Base-by-base conservation (phyloP, 345 rosid species). In the Populus deltoides region DNA sequence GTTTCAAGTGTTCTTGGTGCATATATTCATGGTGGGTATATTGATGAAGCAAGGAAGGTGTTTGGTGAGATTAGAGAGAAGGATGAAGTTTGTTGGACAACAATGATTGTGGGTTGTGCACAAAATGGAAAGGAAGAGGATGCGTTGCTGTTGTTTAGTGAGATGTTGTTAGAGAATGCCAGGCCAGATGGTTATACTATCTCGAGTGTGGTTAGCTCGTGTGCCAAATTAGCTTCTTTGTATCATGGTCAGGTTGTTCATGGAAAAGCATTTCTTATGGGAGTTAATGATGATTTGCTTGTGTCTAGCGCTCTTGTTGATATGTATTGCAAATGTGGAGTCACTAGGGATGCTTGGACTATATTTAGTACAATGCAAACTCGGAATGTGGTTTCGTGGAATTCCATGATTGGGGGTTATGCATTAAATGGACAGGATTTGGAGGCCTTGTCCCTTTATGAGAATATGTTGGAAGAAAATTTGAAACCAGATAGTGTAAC, bases 311-410 rank as follows among this genome's bases (percentile, higher is more conserved):
- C 92, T 57, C 84, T 87, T 66, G 80, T 87, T 69, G 86, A 86
- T 76, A 82, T 90, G 90, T 88, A 88, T 59, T 83, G 90, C 76
- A 88, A 89, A 80, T 88, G 90, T n/a, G 91, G 90, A 82, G 81
- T 81, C 78, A 81, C 82, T 6, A 25, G 24, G 10, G 88, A 86
- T 84, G 91, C 90, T 63, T 77, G 78, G 79, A 7, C 66, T 74
- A 73, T 85, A 62, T 90, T 90, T 63, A 70, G 75, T 59, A 77
- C 17, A 70, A 89, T 89, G 88, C 79, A 84, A 49, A 49, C 81
- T 24, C 76, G 77, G 66, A 90, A 83, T 77, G 83, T 83, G 17
- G 85, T 89, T 78, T 86, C 85, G 66, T 89, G 93, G 93, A 90
- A 90, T 77, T 75, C 88, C 66, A 89, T 89, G 90, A 85, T 89